A percentile compares a stretch with the other conserved stretches of the same genome.
phyloP scores from a whole-genome alignment of 306 rosid genomes.

The Vicia sativa region DNA sequence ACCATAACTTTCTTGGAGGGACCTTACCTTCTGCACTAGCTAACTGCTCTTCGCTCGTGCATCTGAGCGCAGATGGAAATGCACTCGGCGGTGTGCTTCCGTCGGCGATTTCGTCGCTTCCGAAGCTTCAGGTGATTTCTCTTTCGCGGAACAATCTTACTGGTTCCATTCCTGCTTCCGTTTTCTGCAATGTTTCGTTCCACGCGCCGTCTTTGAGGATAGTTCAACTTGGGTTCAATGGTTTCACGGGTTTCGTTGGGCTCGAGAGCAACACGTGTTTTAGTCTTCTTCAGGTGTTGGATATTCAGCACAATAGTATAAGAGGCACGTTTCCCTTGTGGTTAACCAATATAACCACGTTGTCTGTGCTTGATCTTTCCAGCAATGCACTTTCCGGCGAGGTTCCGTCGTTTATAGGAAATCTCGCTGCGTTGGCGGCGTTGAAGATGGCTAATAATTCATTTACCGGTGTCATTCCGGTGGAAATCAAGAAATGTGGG shows the following conservation, averaged over 20 bases:
- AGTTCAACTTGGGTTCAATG: conserved; percentile 83
- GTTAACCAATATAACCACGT: conserved; percentile 60
- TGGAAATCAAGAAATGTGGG: conserved; percentile 66
- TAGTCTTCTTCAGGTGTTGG: conserved; percentile 71
- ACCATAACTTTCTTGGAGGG: conserved; percentile 69
- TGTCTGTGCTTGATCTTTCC: conserved; percentile 67
- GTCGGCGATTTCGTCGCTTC: conserved; percentile 78
- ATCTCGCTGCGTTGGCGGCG: conserved; percentile 54
- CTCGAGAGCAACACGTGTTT: conserved; percentile 57
- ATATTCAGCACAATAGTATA: conserved; percentile 67
- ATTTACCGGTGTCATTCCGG: conserved; percentile 64
- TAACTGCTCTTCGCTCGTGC: conserved; percentile 79
- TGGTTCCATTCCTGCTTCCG: conserved; percentile 74
- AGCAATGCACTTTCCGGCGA: conserved; percentile 66
- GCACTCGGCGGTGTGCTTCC: conserved; percentile 79
- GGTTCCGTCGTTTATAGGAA: conserved; percentile 61
- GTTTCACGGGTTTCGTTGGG: conserved; percentile 65
- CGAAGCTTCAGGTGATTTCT: conserved; percentile 74
- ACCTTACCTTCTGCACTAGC: conserved; percentile 89
- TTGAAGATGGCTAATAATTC: conserved; percentile 77
- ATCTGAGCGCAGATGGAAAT: conserved; percentile 80
- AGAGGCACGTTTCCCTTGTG: conserved; percentile 71
- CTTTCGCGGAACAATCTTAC: conserved; percentile 75
- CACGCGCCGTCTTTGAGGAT: conserved; percentile 72
- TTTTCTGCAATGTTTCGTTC: conserved; percentile 70